Evolutionary conservation across 1,139 yeast species (phyloP), one percentile per base, ranked within the genome.

Genomic region (Meyerozyma sp.): DNA sequence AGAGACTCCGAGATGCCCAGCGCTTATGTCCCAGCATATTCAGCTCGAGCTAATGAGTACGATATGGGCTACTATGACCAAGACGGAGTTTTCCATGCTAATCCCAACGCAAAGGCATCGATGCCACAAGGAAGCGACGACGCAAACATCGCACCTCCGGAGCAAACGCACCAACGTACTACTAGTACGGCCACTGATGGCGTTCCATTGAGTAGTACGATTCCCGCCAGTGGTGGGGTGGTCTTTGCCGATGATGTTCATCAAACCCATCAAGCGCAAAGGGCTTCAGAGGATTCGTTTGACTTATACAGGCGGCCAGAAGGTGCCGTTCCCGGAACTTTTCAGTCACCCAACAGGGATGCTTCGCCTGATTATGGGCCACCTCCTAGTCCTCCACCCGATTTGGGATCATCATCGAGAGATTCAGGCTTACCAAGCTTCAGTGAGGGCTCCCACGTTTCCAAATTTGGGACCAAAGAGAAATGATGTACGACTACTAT

Each of bases 51-150:
- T 1, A 80, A 79, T 49, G 87, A 81, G 29, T 73, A 77, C 42
- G 96, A 89, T 57, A 79, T 85, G 60, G 96, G 96, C 0, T 85
- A 78, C 60, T 90, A 88, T 56, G 96, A 88, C 62, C 67, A 67
- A 32, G 65, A 73, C 39, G 96, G 96, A 2, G 75, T 61, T 16
- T 79, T 75, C 48, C 75, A 62, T 50, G 66, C 70, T 6, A 72
- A 56, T 47, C 67, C 63, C 2, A 57, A 58, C 40, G 54, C 59
- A 5, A 59, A 58, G 44, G 49, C 49, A 4, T 34, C 37, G 4
- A 34, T 16, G 26, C 37, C 37, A 5, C 13, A 20, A 8, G 26
- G 26, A 10, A 14, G 14, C 16, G 37, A 5, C 14, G 25, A 18
- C n/a, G 14, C n/a, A 20, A 18, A 8, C 5, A 25, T 34, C 11